phyloP scores from a whole-genome alignment of 2,329 filamentous ascomycete species.

The Simplicillium aogashimaense region DNA sequence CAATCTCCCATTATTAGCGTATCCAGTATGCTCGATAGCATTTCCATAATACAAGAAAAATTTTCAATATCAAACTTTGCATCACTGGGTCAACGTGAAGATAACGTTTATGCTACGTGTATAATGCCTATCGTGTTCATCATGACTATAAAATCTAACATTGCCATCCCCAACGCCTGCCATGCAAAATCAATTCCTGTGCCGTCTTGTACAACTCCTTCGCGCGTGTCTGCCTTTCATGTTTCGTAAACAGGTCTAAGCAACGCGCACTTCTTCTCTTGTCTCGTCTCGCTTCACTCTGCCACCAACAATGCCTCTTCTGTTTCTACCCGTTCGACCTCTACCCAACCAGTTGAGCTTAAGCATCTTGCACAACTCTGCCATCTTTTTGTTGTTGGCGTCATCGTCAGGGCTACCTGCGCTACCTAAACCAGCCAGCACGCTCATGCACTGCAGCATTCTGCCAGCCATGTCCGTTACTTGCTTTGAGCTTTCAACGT shows the following conservation, averaged over 20 bases:
- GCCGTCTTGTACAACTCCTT: not conserved
- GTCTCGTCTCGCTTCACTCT: slow-evolving; percentile 37
- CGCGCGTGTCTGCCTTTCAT: not conserved
- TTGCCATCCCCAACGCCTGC: slow-evolving; percentile 3
- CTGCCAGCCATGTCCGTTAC: slow-evolving; percentile 90
- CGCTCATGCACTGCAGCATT: slow-evolving; percentile 93
- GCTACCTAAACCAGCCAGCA: slow-evolving; percentile 63
- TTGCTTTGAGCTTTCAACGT: slow-evolving; percentile 60
- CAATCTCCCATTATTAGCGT: no score
- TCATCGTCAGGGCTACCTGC: slow-evolving; percentile 53
- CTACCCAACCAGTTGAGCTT: slow-evolving; percentile 96
- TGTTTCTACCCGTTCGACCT: slow-evolving; percentile 78
- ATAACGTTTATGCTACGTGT: no score
- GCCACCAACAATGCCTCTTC: slow-evolving; percentile 78
- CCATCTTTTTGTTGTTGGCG: slow-evolving; percentile 66
- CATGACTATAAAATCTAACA: no score
- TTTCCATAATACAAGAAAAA: not conserved
- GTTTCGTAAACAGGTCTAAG: slow-evolving; percentile 8
- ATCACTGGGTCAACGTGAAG: no score
- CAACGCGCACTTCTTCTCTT: slow-evolving; percentile 31
- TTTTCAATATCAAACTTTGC: no score
- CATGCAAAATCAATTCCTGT: no score
- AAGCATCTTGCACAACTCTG: slow-evolving; percentile 73
- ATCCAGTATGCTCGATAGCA: no score
- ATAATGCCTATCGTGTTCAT: no score